Evolutionary conservation across 2,329 filamentous ascomycete species (phyloP).

Genomic region (Fusarium sarcochroum): DNA sequence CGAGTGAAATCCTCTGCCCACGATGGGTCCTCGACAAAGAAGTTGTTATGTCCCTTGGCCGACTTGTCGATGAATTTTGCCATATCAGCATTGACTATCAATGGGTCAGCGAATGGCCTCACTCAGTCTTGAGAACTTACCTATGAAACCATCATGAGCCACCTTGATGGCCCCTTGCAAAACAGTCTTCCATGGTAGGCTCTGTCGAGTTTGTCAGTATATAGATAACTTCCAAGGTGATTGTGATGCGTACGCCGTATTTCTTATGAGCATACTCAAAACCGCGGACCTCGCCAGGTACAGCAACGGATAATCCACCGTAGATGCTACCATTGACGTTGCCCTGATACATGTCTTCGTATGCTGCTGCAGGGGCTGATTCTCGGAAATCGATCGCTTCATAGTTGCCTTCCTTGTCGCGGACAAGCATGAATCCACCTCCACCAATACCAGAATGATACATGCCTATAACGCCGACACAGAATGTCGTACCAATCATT

Average conservation of each 20-base stretch:
- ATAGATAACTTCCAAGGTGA: neutral
- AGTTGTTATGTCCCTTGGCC: constrained; percentile 61
- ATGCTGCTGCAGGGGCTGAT: constrained; percentile 84
- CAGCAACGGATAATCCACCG: constrained; percentile 79
- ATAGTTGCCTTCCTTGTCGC: constrained; percentile 79
- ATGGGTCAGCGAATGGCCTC: constrained; percentile 36
- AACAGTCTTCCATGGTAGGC: constrained; percentile 77
- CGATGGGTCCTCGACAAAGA: constrained; percentile 79
- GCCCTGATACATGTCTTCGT: constrained; percentile 86
- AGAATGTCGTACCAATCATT: constrained; percentile 80
- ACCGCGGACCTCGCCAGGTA: constrained; percentile 83
- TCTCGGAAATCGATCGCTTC: constrained; percentile 94
- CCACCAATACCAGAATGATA: constrained; percentile 89
- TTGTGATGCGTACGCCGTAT: constrained; percentile 68
- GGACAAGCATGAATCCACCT: constrained; percentile 90
- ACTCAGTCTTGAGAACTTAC: constrained; percentile 45
- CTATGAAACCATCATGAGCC: constrained; percentile 79
- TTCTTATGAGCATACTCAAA: constrained; percentile 82
- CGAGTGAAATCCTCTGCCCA: constrained; percentile 94
- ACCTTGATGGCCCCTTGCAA: constrained; percentile 81
- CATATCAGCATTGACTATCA: constrained; percentile 77
- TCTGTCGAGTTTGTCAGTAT: constrained; percentile 48
- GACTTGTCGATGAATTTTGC: constrained; percentile 78
- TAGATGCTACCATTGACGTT: constrained; percentile 76
- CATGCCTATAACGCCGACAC: constrained; percentile 81